Base-by-base conservation (phyloP, 2,329 filamentous ascomycete genomes). In the Colletotrichum spaethianum region DNA sequence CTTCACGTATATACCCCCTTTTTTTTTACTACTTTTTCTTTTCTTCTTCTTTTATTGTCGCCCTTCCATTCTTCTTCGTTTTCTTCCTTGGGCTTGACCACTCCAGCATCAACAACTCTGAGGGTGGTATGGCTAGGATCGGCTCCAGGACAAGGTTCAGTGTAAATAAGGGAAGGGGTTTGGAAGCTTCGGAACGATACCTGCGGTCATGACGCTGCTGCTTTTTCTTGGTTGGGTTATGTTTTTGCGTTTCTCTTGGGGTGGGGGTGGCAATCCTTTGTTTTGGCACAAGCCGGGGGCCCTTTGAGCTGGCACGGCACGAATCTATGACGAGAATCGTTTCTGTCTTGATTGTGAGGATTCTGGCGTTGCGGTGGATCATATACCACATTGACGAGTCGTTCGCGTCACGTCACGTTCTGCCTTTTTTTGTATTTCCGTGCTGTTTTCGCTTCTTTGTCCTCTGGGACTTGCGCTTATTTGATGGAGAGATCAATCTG, bases 331-430 rank as follows among this genome's bases (percentile, higher is more conserved):
- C 28, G 53, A 64, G 59, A 59, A 60, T 69, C 59, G 40, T 74
- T 64, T 69, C 52, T 60, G 40, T 50, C 44, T 73, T 57, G 59
- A 65, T 44, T 59, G 42, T 38, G 61, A 59, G 63, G 55, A 57
- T 73, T 71, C 26, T 59, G 70, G 70, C 70, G 70, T 73, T 73
- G 57, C 67, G 70, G 67, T 71, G 67, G 67, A 59, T 63, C 42
- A 71, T 72, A 73, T 73, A 73, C 70, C 70, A 72, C 67, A 63
- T 59, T 73, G 67, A 71, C 60, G 70, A 63, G 70, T 63, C 70
- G 61, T 59, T 62, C 44, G 61, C 48, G 53, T 74, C 59, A 52
- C 63, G 70, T 62, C 64, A 73, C 60, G 59, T 70, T 63, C 56
- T 65, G 55, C 40, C 46, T 70, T 44, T 56, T 50, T 16, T 33